phyloP scores from a whole-genome alignment of 352 stramenopile species.

The Phytophthora sp. region DNA sequence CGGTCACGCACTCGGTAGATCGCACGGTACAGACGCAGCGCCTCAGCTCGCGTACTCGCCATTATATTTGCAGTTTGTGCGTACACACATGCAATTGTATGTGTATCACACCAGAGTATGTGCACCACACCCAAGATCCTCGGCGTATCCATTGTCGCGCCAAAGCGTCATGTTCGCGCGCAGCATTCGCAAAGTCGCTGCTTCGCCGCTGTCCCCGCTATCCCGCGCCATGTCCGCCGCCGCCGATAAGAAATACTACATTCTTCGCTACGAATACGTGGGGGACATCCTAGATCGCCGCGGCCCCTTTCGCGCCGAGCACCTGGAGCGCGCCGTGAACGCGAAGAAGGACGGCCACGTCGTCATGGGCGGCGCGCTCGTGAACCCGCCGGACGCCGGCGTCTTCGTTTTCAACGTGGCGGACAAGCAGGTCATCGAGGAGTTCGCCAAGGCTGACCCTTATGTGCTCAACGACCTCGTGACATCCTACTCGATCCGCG shows the following conservation, averaged over 20 bases:
- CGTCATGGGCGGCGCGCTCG: constrained; percentile 74
- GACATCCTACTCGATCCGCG: constrained; percentile 66
- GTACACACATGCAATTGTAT: too few species aligned
- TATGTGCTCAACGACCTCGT: constrained; percentile 82
- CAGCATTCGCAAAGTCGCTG: constrained; percentile 22
- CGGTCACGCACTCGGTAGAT: constrained; percentile 69
- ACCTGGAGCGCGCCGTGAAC: constrained; percentile 55
- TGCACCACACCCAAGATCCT: too few species aligned
- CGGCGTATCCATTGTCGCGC: constrained; percentile 10
- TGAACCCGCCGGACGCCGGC: constrained; percentile 63
- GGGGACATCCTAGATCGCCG: constrained; percentile 78
- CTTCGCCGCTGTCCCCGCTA: constrained; percentile 16
- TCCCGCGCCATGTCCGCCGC: constrained; percentile 46
- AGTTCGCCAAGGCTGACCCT: constrained; percentile 70
- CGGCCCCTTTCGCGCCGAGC: constrained; percentile 67
- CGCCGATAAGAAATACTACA: constrained; percentile 67
- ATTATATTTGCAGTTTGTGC: background rate
- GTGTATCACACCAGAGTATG: too few species aligned
- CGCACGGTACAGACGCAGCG: constrained; percentile 68
- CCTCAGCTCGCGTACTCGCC: constrained; percentile 38
- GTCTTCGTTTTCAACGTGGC: constrained; percentile 71
- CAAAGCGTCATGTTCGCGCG: constrained; percentile 18
- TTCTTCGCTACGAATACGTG: constrained; percentile 80
- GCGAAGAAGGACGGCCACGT: constrained; percentile 65
- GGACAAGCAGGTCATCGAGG: constrained; percentile 62